Evolutionary conservation across 306 rosid species (phyloP).

Genomic region (Phaseolus lunatus): DNA sequence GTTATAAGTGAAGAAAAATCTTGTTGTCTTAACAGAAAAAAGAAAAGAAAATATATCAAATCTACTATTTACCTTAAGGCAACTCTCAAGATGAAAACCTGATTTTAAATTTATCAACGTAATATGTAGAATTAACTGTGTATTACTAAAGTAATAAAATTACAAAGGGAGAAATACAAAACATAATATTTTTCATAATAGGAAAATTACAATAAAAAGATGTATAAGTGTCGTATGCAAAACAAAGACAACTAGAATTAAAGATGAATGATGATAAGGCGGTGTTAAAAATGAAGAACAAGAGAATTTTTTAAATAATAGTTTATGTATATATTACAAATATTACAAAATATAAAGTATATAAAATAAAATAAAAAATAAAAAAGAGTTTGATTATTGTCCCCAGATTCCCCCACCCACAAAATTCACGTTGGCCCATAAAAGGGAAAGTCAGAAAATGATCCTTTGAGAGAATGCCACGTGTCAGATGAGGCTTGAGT

Average conservation of each 20-base stretch:
- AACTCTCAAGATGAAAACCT: not conserved
- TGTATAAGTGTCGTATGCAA: not conserved
- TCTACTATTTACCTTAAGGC: no score
- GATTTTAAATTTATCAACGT: not conserved
- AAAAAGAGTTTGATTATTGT: slow-evolving; percentile 1
- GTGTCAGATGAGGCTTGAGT: slow-evolving; percentile 37
- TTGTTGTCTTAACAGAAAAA: no score
- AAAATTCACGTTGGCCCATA: slow-evolving; percentile 42
- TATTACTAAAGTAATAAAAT: not conserved
- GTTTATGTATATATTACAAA: no score
- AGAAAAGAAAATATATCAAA: no score
- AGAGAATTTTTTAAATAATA: no score
- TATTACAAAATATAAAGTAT: no score
- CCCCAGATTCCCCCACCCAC: slow-evolving; percentile 41
- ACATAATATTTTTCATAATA: not conserved
- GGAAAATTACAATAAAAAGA: not conserved
- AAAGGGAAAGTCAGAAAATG: slow-evolving; percentile 31
- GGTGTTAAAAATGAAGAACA: not conserved
- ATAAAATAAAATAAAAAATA: no score
- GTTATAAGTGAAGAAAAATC: no score
- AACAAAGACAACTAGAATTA: not conserved
- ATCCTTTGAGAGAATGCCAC: slow-evolving; percentile 43
- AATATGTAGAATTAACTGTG: not conserved
- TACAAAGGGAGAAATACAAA: not conserved
- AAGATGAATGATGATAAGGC: not conserved